Conservation (phyloP, 2,329 filamentous ascomycete species). For the Hypoxylon sp. region DNA sequence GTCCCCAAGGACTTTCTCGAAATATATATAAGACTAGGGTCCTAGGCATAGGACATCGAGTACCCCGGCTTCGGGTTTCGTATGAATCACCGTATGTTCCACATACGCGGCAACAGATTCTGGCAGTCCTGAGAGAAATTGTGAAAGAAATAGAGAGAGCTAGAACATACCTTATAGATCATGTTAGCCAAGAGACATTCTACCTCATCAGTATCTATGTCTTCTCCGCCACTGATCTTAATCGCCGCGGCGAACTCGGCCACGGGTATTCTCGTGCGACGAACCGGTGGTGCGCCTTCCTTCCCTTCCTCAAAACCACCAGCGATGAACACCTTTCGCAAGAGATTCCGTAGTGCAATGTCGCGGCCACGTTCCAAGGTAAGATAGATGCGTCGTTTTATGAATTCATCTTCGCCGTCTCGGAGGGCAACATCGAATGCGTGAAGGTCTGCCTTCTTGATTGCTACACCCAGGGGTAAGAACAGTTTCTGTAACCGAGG, state of each 20-base stretch:
- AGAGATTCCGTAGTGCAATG: conserved; percentile 87
- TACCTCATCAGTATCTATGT: conserved; percentile 87
- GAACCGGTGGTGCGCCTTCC: conserved; percentile 68
- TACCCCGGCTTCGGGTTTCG: neutral
- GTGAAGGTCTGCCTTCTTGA: conserved; percentile 81
- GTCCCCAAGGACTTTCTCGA: neutral
- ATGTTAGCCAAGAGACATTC: conserved; percentile 95
- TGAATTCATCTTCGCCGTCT: conserved; percentile 88
- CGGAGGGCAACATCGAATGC: conserved; percentile 85
- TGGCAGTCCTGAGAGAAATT: neutral
- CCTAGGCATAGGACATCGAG: neutral
- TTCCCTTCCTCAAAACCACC: conserved; percentile 84
- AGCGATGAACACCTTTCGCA: conserved; percentile 88
- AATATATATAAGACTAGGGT: too few species aligned
- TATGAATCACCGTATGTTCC: conserved; percentile 1
- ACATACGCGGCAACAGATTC: neutral
- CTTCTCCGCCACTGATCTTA: conserved; percentile 72
- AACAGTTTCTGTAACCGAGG: conserved; percentile 82
- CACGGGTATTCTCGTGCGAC: conserved; percentile 81
- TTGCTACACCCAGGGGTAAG: conserved; percentile 77
- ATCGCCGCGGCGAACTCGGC: conserved; percentile 87
- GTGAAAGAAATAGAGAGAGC: neutral
- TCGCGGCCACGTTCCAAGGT: conserved; percentile 93
- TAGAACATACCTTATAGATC: conserved; percentile 95
- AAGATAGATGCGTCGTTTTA: conserved; percentile 91